phyloP scores from a whole-genome alignment of 2,329 filamentous ascomycete genomes.

The Talaromyces albobiverticillius region DNA sequence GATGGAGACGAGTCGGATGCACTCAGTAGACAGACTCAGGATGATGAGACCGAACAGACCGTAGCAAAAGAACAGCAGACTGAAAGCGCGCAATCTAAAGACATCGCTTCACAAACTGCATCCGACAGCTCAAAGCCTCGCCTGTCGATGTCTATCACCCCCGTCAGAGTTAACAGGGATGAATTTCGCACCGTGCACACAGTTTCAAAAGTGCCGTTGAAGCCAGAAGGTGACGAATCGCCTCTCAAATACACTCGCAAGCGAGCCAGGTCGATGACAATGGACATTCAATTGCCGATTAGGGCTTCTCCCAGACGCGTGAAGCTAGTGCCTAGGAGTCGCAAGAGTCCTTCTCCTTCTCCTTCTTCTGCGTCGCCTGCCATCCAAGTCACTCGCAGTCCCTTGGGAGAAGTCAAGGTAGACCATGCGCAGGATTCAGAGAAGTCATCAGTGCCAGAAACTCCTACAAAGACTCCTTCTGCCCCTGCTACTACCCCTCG shows the following conservation, averaged over 20 bases:
- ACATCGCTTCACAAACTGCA: not conserved
- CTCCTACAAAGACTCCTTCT: not conserved
- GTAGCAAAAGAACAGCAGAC: not conserved
- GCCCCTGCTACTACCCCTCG: constrained; percentile 27
- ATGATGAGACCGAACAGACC: not conserved
- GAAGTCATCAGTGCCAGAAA: not conserved
- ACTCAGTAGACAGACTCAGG: constrained; percentile 16
- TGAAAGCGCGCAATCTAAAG: constrained; percentile 10
- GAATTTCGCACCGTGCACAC: constrained; percentile 63
- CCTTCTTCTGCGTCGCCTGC: no score
- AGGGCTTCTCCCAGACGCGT: constrained; percentile 29
- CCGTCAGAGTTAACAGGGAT: constrained; percentile 47
- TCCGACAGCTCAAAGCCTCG: not conserved
- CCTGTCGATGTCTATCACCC: constrained; percentile 51
- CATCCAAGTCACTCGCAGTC: no score
- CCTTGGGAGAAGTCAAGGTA: not conserved
- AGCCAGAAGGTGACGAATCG: constrained; percentile 57
- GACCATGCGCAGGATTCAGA: not conserved
- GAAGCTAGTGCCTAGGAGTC: constrained; percentile 21
- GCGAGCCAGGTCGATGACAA: constrained; percentile 53
- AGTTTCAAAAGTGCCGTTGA: constrained; percentile 73
- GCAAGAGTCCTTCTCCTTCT: constrained; percentile 22
- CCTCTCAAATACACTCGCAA: constrained; percentile 46
- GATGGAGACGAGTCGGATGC: constrained; percentile 13
- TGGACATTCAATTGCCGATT: constrained; percentile 36